Evolutionary conservation across 2,329 filamentous ascomycete species (phyloP).

Genomic region (Diplocarpon rosae): DNA sequence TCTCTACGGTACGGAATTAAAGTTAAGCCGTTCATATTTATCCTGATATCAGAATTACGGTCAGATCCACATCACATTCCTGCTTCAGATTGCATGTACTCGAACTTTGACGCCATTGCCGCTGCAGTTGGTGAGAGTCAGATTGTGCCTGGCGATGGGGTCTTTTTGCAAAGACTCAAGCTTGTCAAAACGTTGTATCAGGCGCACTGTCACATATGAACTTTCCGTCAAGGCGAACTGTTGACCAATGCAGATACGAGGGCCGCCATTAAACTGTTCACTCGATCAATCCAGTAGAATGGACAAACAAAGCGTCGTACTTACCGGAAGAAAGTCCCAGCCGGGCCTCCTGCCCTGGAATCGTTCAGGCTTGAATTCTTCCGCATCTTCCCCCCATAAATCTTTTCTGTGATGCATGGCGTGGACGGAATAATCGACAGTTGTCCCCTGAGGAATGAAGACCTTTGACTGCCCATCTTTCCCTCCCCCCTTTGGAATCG

Average conservation of each 20-base stretch:
- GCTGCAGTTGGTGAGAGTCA: conserved; percentile 22
- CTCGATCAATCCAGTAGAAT: not conserved
- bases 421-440: conserved; percentile 25
- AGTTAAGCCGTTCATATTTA: too few species aligned
- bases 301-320: conserved; percentile 5
- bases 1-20: too few species aligned
- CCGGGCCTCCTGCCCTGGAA: conserved; percentile 34
- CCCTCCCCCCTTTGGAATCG: conserved; percentile 29
- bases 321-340: conserved; percentile 30
- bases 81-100: conserved; percentile 19
- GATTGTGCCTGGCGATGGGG: conserved; percentile 21
- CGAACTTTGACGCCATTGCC: conserved; percentile 28
- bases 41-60: too few species aligned
- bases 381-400: conserved; percentile 29
- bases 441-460: conserved; percentile 24
- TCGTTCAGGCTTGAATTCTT: conserved; percentile 29
- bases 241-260: conserved; percentile 30
- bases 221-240: conserved; percentile 31
- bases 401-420: conserved; percentile 29
- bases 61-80: too few species aligned
- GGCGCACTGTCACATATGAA: conserved; percentile 27
- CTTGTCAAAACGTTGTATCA: conserved; percentile 28
- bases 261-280: conserved; percentile 29
- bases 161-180: conserved; percentile 27
- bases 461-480: conserved; percentile 26